Evolutionary conservation across 495 filamentous ascomycete species (phyloP), one percentile per base, ranked within the genome.

Genomic region (Aspergillus bertholletiae): DNA sequence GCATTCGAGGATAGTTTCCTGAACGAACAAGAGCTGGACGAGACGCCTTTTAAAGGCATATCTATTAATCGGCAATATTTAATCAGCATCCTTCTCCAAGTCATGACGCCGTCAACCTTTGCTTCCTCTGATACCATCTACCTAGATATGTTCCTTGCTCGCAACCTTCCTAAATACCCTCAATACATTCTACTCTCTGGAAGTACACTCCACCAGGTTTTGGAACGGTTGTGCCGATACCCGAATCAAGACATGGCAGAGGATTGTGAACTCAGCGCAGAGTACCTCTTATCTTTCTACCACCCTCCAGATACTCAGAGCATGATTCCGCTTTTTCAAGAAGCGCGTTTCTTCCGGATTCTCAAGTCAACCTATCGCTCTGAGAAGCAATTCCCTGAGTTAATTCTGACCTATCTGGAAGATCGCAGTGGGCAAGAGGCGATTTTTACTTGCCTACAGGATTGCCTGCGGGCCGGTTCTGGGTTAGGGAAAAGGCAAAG

Each of bases 101-200:
- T 96, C 23, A 94, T 97, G 89, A 84, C 82, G 48, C 68, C 83
- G 9, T 64, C 76, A 15, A 82, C 84, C 9, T 97, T 95, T 63
- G 78, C 82, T 4, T 62, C 83, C n/a, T 81, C 87, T 54, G 90
- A 97, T 68, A 90, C 87, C 23, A 89, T 98, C 53, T 97, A 95
- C 68, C 80, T 98, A 30, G 88, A 98, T 66, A 98, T 98, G 90
- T 97, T 98, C 64, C 84, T 97, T 67, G 93, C 94, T 41, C 87
- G 94, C 53, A 98, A 96, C 61, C 79, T 97, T 15, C 90, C 94
- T 2, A 98, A 97, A 70, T 98, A 96, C 65, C 92, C 90, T 5
- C 92, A 97, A 66, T 96, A 96, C 62, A 88, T 98, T 59, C 80
- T 96, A 28, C 82, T 98, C 53, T 84, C 94, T 0, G 94, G 92